Conservation (phyloP, 1,284 basidiomycete genomes). For the Trichosporon asahii region DNA sequence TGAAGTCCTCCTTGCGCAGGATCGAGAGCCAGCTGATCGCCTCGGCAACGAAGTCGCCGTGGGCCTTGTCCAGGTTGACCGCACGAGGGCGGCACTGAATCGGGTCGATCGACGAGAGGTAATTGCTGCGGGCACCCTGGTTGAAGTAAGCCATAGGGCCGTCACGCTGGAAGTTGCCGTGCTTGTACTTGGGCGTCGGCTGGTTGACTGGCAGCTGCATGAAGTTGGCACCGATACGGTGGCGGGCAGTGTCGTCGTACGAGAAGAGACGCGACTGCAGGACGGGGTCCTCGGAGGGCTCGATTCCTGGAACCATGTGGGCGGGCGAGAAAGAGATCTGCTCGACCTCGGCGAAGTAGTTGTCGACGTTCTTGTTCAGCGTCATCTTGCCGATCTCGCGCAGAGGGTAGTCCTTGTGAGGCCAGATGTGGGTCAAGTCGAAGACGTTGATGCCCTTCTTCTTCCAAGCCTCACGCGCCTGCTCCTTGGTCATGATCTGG, state of each 20-base stretch:
- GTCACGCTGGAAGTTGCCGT: constrained; percentile 75
- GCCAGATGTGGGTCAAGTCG: constrained; percentile 88
- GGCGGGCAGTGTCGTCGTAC: constrained; percentile 90
- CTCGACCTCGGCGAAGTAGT: constrained; percentile 66
- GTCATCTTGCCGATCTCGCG: constrained; percentile 79
- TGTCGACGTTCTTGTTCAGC: constrained; percentile 67
- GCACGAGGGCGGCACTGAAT: constrained; percentile 36
- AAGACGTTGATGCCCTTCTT: constrained; percentile 55
- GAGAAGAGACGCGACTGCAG: constrained; percentile 90
- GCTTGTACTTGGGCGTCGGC: constrained; percentile 59
- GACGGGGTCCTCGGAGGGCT: constrained; percentile 83
- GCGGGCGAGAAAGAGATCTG: constrained; percentile 66
- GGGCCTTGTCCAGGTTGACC: constrained; percentile 52
- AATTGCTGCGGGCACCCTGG: constrained; percentile 80
- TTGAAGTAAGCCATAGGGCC: constrained; percentile 62
- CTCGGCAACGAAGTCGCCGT: constrained; percentile 71
- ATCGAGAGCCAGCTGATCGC: constrained; percentile 71
- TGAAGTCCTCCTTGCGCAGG: constrained; percentile 81
- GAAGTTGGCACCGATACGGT: constrained; percentile 69
- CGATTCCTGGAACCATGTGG: constrained; percentile 79
- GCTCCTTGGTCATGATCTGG: constrained; percentile 82
- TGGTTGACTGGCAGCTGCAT: constrained; percentile 83
- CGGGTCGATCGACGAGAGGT: constrained; percentile 66
- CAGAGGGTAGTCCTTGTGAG: constrained; percentile 79
- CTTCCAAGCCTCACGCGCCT: constrained; percentile 79